Evolutionary conservation across 2,329 filamentous ascomycete species (phyloP), one percentile per base, ranked within the genome.

Genomic region (Hawksworthiomyces lignivorus): DNA sequence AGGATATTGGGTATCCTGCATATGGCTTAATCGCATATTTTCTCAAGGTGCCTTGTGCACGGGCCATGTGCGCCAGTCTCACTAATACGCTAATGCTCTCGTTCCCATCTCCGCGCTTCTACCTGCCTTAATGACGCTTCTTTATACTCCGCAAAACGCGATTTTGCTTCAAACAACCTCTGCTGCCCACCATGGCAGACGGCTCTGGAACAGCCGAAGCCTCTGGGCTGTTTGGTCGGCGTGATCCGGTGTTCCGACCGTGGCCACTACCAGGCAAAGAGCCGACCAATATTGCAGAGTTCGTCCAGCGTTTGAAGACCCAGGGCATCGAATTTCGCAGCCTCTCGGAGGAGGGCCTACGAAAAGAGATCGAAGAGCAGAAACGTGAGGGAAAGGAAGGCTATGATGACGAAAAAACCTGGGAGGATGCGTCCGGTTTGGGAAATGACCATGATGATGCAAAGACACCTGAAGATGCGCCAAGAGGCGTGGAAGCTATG

Each of bases 241-340:
- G 43, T 14, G 48, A 51, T 15, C 43, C 46, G 7, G 48, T 51
- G 15, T 43, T 89, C 45, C 75, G 77, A 44, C 76, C 83, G 31
- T 77, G 73, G 68, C 77, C 81, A 14, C 65, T 70, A 49, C 70
- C 64, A 54, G 73, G 68, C 63, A 75, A 66, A 55, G 70, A 67
- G 55, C 70, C 73, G 24, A 76, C 75, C 56, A 74, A 71, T 35
- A 69, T 96, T n/a, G 70, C 75, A 43, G 75, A 83, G 35, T 82
- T 90, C 52, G 87, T 96, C 51, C 68, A 74, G 44, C 87, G 89
- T 51, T 82, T 95, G 55, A 84, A 88, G 52, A 62, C 68, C 32
- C 81, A 94, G 54, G 81, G 84, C 46, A 87, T 86, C 12, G 85
- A 87, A 19, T 94, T 97, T 58, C 82, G 87, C 45, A 72, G 81